phyloP scores from a whole-genome alignment of 768 basidiomycete species.

The Leccinum barrowsii region DNA sequence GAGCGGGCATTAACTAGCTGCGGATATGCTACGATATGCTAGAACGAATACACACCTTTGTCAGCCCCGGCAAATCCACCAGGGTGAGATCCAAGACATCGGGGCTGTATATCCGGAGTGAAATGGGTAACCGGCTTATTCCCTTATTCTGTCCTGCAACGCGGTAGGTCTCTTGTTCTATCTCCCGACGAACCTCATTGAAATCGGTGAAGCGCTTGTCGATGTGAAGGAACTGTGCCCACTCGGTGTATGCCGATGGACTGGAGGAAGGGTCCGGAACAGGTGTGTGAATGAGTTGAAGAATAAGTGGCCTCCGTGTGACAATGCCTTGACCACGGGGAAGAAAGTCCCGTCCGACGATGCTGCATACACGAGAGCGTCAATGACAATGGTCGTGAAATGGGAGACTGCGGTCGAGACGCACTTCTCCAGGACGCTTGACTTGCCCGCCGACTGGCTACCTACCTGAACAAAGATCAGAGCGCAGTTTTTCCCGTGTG shows the following conservation, averaged over 20 bases:
- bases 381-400: background rate
- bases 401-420: conserved; percentile 27
- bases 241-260: conserved; percentile 62
- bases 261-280: conserved; percentile 46
- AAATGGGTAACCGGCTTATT: conserved; percentile 93
- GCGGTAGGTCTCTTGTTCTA: conserved; percentile 95
- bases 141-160: conserved; percentile 99
- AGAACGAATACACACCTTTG: conserved; percentile 64
- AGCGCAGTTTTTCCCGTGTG: background rate
- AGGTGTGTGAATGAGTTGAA: conserved; percentile 94
- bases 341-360: conserved; percentile 91
- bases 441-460: conserved; percentile 95
- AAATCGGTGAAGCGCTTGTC: conserved; percentile 98
- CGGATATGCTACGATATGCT: background rate
- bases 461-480: conserved; percentile 61
- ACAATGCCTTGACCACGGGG: conserved; percentile 92
- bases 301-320: conserved; percentile 89
- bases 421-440: conserved; percentile 92
- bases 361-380: conserved; percentile 43
- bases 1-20: background rate
- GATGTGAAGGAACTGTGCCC: conserved; percentile 95
- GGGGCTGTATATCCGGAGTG: conserved; percentile 92
- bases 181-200: conserved; percentile 89
- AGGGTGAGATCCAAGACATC: conserved; percentile 93
- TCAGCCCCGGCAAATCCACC: conserved; percentile 94